Evolutionary conservation across 2,329 filamentous ascomycete genomes (phyloP).

Genomic region (Diaporthe sp.): DNA sequence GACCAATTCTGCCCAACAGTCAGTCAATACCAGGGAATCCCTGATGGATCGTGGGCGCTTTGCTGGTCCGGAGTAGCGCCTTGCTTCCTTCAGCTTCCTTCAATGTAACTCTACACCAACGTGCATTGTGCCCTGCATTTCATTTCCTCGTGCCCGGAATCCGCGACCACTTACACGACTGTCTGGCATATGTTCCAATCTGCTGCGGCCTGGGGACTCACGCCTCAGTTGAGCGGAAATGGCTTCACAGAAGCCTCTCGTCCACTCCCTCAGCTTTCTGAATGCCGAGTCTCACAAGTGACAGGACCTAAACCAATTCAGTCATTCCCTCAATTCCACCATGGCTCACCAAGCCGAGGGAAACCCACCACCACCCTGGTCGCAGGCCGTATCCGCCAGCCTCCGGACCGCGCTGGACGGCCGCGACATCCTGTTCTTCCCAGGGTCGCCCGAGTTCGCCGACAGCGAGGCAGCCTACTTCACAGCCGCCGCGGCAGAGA

Average conservation of each 20-base stretch:
- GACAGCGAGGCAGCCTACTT: constrained; percentile 17
- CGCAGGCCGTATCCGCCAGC: not conserved
- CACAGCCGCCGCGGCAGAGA: constrained; percentile 15
- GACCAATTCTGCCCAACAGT: not conserved
- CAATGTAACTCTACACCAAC: not conserved
- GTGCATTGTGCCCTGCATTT: not conserved
- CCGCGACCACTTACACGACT: not conserved
- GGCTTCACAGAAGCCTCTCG: not conserved
- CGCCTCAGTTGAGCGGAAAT: not conserved
- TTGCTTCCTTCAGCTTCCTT: not conserved
- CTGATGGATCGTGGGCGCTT: not conserved
- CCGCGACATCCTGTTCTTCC: constrained; percentile 30
- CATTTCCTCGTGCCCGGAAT: not conserved
- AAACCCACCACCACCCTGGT: constrained; percentile 32
- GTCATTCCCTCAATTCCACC: not conserved
- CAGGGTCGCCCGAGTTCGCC: constrained; percentile 6
- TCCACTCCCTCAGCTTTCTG: not conserved
- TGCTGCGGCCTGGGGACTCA: not conserved
- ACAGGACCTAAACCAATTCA: not conserved
- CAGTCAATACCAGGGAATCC: not conserved
- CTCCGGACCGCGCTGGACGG: constrained; percentile 14
- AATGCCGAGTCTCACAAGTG: not conserved
- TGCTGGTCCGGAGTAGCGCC: not conserved
- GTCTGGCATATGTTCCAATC: not conserved
- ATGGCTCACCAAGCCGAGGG: not conserved